A percentile compares a stretch with the other conserved stretches of the same genome.
Evolutionary conservation across 106 monocot genomes (phyloP).

Genomic region (Chionographis japonica): DNA sequence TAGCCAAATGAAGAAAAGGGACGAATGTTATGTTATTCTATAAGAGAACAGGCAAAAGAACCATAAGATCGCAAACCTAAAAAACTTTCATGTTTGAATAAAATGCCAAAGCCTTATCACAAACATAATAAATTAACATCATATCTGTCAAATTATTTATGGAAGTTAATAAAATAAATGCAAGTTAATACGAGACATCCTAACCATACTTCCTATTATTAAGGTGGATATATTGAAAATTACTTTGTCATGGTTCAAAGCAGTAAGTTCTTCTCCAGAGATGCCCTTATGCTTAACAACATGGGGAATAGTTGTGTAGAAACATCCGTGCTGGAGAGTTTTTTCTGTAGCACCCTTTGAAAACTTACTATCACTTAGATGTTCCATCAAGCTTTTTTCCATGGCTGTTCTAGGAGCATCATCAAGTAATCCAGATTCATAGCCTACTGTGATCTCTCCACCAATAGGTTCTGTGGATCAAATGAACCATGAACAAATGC

Average conservation of each 20-base stretch:
- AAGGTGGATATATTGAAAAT: background rate
- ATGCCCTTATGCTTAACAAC: slow-evolving; percentile 51
- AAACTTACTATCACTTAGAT: slow-evolving; percentile 45
- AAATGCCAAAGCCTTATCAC: too few species aligned
- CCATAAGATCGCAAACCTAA: too few species aligned
- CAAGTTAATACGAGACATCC: background rate
- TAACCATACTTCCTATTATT: background rate
- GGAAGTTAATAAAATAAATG: too few species aligned
- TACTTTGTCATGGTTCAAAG: slow-evolving; percentile 96
- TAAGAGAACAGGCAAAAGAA: too few species aligned
- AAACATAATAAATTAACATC: too few species aligned
- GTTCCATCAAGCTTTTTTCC: slow-evolving; percentile 47
- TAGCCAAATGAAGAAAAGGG: too few species aligned
- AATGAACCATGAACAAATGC: background rate
- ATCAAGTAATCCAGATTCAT: slow-evolving; percentile 53
- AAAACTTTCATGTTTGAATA: too few species aligned
- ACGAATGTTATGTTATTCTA: too few species aligned
- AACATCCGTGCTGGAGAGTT: slow-evolving; percentile 47
- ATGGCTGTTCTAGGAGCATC: slow-evolving; percentile 37
- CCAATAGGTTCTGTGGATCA: slow-evolving; percentile 68
- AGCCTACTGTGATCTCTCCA: slow-evolving; percentile 60
- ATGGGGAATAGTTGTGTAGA: slow-evolving; percentile 67
- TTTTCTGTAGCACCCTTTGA: slow-evolving; percentile 22
- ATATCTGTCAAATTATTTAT: too few species aligned
- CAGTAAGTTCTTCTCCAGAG: slow-evolving; percentile 67